These are phyloP conservation scores for Ettlia oleoabundans DNA, from an alignment of 139 green algal genomes.

Conservation along the genomic window DNA sequence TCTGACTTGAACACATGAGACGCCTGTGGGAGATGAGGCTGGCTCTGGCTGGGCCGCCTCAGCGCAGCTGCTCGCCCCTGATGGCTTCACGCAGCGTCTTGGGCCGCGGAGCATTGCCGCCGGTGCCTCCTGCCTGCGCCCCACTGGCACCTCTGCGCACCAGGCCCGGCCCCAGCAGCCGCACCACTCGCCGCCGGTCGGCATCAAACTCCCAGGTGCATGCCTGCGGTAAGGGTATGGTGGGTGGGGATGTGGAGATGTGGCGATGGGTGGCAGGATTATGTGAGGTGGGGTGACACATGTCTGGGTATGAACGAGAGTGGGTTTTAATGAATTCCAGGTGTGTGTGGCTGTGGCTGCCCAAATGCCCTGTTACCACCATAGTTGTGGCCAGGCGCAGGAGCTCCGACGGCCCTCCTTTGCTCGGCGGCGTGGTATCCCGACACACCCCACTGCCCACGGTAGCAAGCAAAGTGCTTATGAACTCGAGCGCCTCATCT, in stretches of 20 bases:
- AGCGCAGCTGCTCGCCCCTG: not conserved
- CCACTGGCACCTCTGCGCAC: not conserved
- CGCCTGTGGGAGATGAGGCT: not conserved
- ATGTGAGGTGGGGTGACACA: too few relatives aligned
- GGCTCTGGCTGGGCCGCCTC: not conserved
- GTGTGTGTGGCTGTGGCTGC: too few relatives aligned
- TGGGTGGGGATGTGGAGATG: not conserved
- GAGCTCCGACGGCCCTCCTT: too few relatives aligned
- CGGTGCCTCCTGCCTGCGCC: not conserved
- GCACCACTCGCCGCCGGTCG: constrained; percentile 22
- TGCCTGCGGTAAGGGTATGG: not conserved
- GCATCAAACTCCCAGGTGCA: constrained; percentile 34
- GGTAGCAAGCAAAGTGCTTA: not conserved
- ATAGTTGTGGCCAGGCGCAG: too few relatives aligned
- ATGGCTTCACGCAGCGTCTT: constrained; percentile 22
- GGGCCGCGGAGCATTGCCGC: not conserved
- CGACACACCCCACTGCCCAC: too few relatives aligned
- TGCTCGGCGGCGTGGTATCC: too few relatives aligned
- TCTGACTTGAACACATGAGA: too few relatives aligned
- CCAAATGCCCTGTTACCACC: too few relatives aligned
- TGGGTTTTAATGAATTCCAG: too few relatives aligned
- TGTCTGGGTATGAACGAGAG: too few relatives aligned
- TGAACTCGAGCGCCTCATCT: too few relatives aligned
- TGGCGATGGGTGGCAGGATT: not conserved
- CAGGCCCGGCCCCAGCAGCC: constrained; percentile 21